A percentile compares a stretch with the other conserved stretches of the same genome.
Evolutionary conservation across 2,329 filamentous ascomycete genomes (phyloP).

Genomic region (Exophiala xenobiotica): DNA sequence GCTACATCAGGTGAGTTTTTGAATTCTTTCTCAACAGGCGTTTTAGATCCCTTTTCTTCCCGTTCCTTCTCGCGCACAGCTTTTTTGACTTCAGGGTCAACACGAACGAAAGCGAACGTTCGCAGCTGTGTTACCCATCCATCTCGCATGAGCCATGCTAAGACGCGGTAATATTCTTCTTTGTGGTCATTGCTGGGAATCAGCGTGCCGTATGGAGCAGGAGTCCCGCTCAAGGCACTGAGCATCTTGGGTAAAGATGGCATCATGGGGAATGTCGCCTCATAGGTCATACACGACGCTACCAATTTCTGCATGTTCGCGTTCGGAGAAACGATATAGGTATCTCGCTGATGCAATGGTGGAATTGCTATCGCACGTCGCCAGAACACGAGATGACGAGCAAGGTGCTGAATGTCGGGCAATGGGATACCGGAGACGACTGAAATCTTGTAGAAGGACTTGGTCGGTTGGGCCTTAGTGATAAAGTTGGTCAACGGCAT

Average conservation of each 20-base stretch:
- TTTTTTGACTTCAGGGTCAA: slow-evolving; percentile 77
- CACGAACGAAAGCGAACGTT: slow-evolving; percentile 85
- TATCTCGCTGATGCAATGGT: slow-evolving; percentile 83
- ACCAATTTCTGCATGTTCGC: slow-evolving; percentile 73
- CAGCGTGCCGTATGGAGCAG: slow-evolving; percentile 77
- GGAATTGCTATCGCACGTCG: slow-evolving; percentile 87
- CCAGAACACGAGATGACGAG: slow-evolving; percentile 94
- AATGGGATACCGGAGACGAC: slow-evolving; percentile 63
- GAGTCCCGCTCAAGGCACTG: slow-evolving; percentile 74
- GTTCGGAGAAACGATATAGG: slow-evolving; percentile 88
- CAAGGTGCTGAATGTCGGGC: slow-evolving; percentile 79
- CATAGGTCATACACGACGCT: slow-evolving; percentile 69
- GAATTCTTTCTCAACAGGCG: slow-evolving; percentile 12
- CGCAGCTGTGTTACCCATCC: slow-evolving; percentile 93
- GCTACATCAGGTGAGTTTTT: slow-evolving; percentile 6
- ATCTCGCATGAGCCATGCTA: slow-evolving; percentile 88
- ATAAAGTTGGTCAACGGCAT: slow-evolving; percentile 74
- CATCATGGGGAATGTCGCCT: slow-evolving; percentile 75
- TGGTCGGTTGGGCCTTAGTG: slow-evolving; percentile 58
- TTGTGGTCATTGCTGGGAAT: slow-evolving; percentile 87
- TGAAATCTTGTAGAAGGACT: slow-evolving; percentile 71
- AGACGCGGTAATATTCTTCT: slow-evolving; percentile 80
- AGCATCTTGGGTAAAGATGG: slow-evolving; percentile 84
- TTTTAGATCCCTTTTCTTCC: slow-evolving; percentile 25
- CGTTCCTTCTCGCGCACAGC: slow-evolving; percentile 66